A percentile compares a stretch with the other conserved stretches of the same genome.
phyloP scores from a whole-genome alignment of 2,329 filamentous ascomycete species.

The Exophiala bonariae region DNA sequence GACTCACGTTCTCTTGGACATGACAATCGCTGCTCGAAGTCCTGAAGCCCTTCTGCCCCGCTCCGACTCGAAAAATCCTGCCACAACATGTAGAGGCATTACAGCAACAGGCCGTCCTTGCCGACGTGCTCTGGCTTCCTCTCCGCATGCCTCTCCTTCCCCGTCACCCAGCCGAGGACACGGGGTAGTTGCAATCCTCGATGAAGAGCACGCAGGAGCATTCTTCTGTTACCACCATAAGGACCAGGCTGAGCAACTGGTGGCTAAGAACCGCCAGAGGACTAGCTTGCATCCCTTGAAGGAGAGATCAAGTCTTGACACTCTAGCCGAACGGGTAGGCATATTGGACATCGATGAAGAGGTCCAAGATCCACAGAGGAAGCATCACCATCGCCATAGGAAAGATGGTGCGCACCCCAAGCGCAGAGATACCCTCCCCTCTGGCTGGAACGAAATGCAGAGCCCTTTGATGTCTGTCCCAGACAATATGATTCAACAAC shows the following conservation, averaged over 20 bases:
- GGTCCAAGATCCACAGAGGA: constrained; percentile 22
- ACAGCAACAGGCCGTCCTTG: constrained; percentile 82
- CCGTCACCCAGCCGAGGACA: constrained; percentile 30
- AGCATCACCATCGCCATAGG: constrained; percentile 26
- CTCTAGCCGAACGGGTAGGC: constrained; percentile 76
- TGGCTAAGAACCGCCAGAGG: constrained; percentile 48
- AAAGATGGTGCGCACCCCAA: constrained; percentile 17
- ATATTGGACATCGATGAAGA: constrained; percentile 63
- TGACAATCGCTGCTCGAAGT: constrained; percentile 70
- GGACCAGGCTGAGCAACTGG: constrained; percentile 67
- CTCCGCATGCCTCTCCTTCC: constrained; percentile 34
- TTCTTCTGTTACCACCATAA: constrained; percentile 95
- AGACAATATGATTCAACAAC: constrained; percentile 32
- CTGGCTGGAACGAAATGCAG: constrained; percentile 46
- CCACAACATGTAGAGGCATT: constrained; percentile 83
- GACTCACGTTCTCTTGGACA: constrained; percentile 32
- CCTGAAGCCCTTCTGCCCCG: constrained; percentile 78
- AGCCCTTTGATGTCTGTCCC: constrained; percentile 47
- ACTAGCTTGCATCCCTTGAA: constrained; percentile 58
- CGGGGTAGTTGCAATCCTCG: constrained; percentile 30
- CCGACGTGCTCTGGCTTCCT: constrained; percentile 65
- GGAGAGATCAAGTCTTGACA: constrained; percentile 78
- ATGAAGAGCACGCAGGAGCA: constrained; percentile 31
- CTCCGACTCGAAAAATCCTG: constrained; percentile 80
- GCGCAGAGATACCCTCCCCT: constrained; percentile 35